Evolutionary conservation across 768 basidiomycete genomes (phyloP).

Genomic region (Cystobasidium tubakii): DNA sequence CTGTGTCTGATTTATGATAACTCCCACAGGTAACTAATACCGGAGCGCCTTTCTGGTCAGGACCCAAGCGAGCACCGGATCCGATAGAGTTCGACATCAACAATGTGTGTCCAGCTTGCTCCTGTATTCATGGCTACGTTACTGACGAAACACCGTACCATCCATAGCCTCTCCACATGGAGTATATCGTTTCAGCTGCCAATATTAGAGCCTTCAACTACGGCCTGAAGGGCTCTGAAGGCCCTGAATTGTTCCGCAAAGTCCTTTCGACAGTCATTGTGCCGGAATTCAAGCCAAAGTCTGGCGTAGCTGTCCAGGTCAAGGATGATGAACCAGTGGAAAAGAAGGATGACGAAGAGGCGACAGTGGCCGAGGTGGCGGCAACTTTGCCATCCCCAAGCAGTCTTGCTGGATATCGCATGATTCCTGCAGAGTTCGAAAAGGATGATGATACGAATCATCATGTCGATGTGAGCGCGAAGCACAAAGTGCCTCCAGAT

Average conservation of each 20-base stretch:
- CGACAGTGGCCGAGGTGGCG: slow-evolving; percentile 56
- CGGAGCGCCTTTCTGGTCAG: slow-evolving; percentile 98
- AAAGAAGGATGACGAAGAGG: slow-evolving; percentile 53
- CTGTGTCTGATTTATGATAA: too few relatives aligned
- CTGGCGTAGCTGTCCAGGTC: slow-evolving; percentile 85
- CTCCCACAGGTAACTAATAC: slow-evolving; percentile 64
- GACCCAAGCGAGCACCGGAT: slow-evolving; percentile 94
- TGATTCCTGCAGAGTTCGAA: slow-evolving; percentile 93
- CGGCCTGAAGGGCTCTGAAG: slow-evolving; percentile 81
- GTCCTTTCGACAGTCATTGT: slow-evolving; percentile 74
- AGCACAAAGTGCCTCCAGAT: neutral
- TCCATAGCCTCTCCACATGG: slow-evolving; percentile 69
- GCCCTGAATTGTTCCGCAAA: slow-evolving; percentile 72
- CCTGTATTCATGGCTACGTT: slow-evolving; percentile 17
- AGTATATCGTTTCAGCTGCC: slow-evolving; percentile 84
- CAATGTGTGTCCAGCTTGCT: slow-evolving; percentile 60
- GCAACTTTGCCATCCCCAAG: slow-evolving; percentile 79
- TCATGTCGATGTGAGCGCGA: slow-evolving; percentile 66
- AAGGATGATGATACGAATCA: slow-evolving; percentile 97
- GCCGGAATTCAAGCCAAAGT: slow-evolving; percentile 87
- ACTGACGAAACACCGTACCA: slow-evolving; percentile 9
- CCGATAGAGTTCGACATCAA: slow-evolving; percentile 76
- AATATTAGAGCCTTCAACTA: slow-evolving; percentile 98
- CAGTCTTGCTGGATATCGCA: slow-evolving; percentile 88
- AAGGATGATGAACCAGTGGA: slow-evolving; percentile 83